These are phyloP conservation scores for Ogataea hybrid DNA, from an alignment of 1,139 yeast species.

Conservation along the genomic window DNA sequence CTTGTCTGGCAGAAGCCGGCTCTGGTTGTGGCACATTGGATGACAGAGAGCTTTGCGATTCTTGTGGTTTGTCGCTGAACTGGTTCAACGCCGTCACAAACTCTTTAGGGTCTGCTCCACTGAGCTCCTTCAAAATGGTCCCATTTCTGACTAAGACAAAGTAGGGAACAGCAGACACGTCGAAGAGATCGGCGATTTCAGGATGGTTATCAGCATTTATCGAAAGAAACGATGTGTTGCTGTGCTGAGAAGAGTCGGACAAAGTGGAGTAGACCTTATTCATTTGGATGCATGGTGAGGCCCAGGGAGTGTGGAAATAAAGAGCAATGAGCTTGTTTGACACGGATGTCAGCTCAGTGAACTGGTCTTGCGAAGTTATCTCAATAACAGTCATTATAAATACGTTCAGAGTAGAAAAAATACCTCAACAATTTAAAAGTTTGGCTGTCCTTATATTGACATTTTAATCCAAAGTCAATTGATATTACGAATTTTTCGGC, in stretches of 20 bases:
- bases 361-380: constrained; percentile 78
- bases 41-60: constrained; percentile 13
- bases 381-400: constrained; percentile 69
- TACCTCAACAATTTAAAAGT: constrained; percentile 1
- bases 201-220: constrained; percentile 88
- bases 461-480: not conserved
- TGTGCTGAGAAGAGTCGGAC: constrained; percentile 46
- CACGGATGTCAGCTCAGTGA: constrained; percentile 71
- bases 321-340: constrained; percentile 67
- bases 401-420: not conserved
- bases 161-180: constrained; percentile 94
- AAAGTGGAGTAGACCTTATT: constrained; percentile 60
- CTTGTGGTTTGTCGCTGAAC: constrained; percentile 34
- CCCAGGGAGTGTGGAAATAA: constrained; percentile 94
- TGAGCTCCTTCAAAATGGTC: constrained; percentile 81
- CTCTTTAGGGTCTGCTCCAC: constrained; percentile 95
- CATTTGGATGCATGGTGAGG: constrained; percentile 94
- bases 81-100: constrained; percentile 73
- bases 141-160: constrained; percentile 81
- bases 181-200: constrained; percentile 86
- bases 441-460: not conserved
- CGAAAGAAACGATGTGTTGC: constrained; percentile 50
- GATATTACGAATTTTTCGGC: constrained; percentile 10
- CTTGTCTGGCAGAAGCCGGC: constrained; percentile 15
- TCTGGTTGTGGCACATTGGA: constrained; percentile 8